Conservation (phyloP, 148 eudicot genomes). For the Fagopyrum homotropicum region DNA sequence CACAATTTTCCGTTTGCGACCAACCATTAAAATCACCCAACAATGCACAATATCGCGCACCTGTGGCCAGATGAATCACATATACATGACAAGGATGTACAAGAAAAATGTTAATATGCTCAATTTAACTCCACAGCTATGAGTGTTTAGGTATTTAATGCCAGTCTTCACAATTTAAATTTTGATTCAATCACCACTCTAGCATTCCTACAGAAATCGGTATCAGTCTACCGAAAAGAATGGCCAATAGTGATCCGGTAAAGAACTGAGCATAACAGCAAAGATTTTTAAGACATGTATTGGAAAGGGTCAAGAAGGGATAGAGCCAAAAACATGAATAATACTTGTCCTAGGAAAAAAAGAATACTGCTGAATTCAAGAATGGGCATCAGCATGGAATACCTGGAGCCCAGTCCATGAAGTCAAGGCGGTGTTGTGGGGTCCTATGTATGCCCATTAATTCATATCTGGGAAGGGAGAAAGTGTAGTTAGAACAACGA, state of each 20-base stretch:
- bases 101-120: not conserved
- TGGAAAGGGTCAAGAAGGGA: not conserved
- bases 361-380: not conserved
- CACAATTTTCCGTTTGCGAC: constrained; percentile 88
- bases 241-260: not conserved
- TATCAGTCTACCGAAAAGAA: not conserved
- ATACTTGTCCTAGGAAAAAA: not conserved
- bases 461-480: constrained; percentile 45
- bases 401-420: constrained; percentile 99
- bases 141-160: not conserved
- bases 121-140: not conserved
- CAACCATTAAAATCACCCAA: constrained; percentile 91
- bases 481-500: not conserved
- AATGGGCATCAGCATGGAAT: constrained; percentile 12
- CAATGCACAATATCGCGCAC: constrained; percentile 93
- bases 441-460: constrained; percentile 77
- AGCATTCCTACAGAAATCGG: not conserved
- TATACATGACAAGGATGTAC: constrained; percentile 5
- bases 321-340: not conserved
- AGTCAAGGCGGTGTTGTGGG: constrained; percentile 87
- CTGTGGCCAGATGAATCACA: constrained; percentile 32
- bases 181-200: not conserved
- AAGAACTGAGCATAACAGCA: not conserved
- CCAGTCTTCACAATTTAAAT: not conserved
- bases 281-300: not conserved